Conservation (phyloP, 2,329 filamentous ascomycete genomes). For the Penicillium sp. region DNA sequence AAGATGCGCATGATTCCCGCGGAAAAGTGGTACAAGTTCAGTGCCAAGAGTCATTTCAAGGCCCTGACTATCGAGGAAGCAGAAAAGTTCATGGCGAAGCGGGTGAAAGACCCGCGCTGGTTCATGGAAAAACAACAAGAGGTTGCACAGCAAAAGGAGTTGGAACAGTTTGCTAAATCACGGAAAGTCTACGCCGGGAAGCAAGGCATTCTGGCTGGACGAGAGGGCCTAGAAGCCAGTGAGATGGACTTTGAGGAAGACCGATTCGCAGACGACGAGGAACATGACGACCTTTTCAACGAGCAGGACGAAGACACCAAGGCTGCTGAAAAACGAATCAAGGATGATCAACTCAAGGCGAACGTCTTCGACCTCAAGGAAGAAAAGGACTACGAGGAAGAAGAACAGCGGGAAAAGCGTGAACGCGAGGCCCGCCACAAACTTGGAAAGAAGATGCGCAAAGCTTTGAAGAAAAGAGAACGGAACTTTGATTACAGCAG, state of each 20-base stretch:
- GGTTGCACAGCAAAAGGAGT: constrained; percentile 55
- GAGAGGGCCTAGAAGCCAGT: constrained; percentile 58
- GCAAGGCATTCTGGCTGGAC: constrained; percentile 42
- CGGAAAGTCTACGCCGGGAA: constrained; percentile 49
- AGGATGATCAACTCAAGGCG: constrained; percentile 78
- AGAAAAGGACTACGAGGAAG: constrained; percentile 67
- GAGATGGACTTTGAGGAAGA: constrained; percentile 70
- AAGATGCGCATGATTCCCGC: constrained; percentile 84
- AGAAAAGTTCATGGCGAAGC: constrained; percentile 78
- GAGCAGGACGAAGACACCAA: constrained; percentile 75
- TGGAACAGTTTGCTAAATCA: constrained; percentile 55
- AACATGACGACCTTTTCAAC: constrained; percentile 73
- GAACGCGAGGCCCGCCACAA: constrained; percentile 69
- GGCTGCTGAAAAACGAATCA: constrained; percentile 69
- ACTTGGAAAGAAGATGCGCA: constrained; percentile 74
- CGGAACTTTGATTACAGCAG: constrained; percentile 83
- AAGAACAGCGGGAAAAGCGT: constrained; percentile 61
- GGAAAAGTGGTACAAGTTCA: constrained; percentile 86
- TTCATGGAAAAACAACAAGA: constrained; percentile 65
- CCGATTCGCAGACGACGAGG: constrained; percentile 84
- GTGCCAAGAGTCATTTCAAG: constrained; percentile 61
- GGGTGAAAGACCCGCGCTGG: constrained; percentile 75
- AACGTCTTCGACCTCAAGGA: constrained; percentile 80
- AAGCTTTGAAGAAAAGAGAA: constrained; percentile 79
- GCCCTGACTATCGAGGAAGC: constrained; percentile 79